A percentile compares a stretch with the other conserved stretches of the same genome.
These are phyloP conservation scores for Rosa persica DNA, from an alignment of 306 rosid genomes.

Conservation along the genomic window DNA sequence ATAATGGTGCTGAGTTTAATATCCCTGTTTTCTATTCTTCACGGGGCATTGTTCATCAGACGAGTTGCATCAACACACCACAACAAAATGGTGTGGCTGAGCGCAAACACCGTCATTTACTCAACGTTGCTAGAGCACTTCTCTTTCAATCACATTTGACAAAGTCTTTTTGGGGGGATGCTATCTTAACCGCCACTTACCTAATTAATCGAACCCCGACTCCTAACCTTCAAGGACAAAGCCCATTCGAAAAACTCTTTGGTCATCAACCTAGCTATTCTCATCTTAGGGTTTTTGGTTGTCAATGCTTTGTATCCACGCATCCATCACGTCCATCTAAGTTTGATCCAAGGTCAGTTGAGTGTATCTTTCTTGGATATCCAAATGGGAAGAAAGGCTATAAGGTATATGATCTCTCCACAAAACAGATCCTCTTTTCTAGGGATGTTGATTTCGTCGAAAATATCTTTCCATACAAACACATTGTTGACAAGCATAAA, in stretches of 20 bases:
- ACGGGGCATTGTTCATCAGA: not conserved
- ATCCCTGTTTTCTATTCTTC: not conserved
- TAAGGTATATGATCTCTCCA: not conserved
- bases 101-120: constrained; percentile 1
- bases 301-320: constrained; percentile 3
- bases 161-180: not conserved
- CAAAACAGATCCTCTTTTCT: not conserved
- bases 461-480: not conserved
- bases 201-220: constrained; percentile 7
- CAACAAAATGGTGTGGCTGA: constrained; percentile 10
- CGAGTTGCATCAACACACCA: constrained; percentile 6
- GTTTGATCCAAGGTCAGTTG: not conserved
- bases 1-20: constrained; percentile 3
- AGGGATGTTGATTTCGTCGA: not conserved
- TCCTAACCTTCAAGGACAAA: not conserved
- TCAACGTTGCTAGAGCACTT: not conserved
- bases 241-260: not conserved
- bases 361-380: constrained; percentile 4
- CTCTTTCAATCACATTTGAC: not conserved
- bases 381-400: constrained; percentile 7
- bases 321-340: not conserved
- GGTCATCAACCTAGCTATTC: not conserved
- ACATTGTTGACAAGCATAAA: too few species aligned
- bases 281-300: constrained; percentile 14
- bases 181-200: not conserved